These are phyloP conservation scores for Colletotrichum kahawae DNA, from an alignment of 2,329 filamentous ascomycete species.

Conservation along the genomic window DNA sequence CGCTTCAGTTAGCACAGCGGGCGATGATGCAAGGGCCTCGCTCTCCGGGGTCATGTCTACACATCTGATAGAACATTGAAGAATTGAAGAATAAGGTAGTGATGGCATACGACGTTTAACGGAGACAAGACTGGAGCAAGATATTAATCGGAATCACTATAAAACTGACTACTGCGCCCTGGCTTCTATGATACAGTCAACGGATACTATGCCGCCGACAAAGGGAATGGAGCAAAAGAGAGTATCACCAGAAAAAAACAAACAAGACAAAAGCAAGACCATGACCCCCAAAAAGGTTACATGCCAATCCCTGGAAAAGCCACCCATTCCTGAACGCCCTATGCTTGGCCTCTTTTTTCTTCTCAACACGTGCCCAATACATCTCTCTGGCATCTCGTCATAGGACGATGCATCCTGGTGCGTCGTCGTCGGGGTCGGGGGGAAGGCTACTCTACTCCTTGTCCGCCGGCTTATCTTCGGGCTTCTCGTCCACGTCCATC, in stretches of 20 bases:
- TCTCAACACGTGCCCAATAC: background rate
- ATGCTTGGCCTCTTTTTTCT: background rate
- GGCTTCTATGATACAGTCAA: constrained; percentile 12
- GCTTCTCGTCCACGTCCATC: constrained; percentile 22
- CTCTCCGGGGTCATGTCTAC: no score
- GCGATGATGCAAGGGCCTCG: no score
- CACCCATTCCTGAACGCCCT: constrained; percentile 7
- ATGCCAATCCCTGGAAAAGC: constrained; percentile 2
- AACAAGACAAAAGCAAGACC: background rate
- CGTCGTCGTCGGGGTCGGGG: background rate
- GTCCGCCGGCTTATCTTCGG: constrained; percentile 6
- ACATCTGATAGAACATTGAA: no score
- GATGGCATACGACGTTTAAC: no score
- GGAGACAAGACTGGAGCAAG: background rate
- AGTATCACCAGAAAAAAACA: background rate
- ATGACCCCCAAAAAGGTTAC: background rate
- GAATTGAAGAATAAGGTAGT: no score
- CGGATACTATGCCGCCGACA: background rate
- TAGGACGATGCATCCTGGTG: background rate
- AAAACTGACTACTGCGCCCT: background rate
- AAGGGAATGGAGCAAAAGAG: background rate
- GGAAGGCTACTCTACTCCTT: background rate
- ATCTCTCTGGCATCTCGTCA: constrained; percentile 1
- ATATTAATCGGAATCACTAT: background rate
- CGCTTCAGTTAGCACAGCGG: no score